Base-by-base conservation (phyloP, 345 rosid genomes). In the Arabidopsis arenosa region DNA sequence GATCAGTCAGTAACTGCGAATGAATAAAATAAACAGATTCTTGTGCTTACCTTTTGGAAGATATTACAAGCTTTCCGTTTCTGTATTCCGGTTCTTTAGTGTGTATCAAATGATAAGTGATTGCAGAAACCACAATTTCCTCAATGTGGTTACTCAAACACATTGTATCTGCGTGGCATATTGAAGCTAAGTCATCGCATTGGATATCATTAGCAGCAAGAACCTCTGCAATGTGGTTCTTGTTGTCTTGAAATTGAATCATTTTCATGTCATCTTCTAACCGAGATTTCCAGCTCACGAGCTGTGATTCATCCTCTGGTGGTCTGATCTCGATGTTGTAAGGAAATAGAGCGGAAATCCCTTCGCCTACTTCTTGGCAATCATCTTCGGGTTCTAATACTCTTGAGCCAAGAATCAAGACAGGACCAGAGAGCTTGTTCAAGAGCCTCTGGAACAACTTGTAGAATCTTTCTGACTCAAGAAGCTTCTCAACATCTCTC, bases 11-110 rank as follows among this genome's bases (percentile, higher is more conserved):
- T 54, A 40, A 9, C 6, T 32, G 52, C 2, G 12, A 71, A 61
- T 49, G 18, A 26, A 47, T 49, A 12, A 47, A 26, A 47, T 49
- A 12, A 47, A 57, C 73, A 17, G 14, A 21, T 30, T 17, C 32
- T 6, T n/a, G 47, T 48, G 26, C 62, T 33, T 71, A 88, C 98
- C 98, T 92, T 81, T 86, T 69, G 61, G 96, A 86, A 68, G 99
- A 88, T 82, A 96, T 93, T 60, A 93, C 85, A 68, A 96, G 97
- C 86, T 91, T 96, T 49, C 99, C 99, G 66, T 96, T 91, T 74
- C 95, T 80, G 79, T 96, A 96, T 78, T 93, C 98, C 0, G 93
- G 97, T 68, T 86, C 87, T 84, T 84, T 85, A 65, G 81, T 84
- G 63, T 85, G 75, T 87, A 85, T 88, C 80, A 96, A 84, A 80